These are phyloP conservation scores for Ganoderma sp. DNA, from an alignment of 1,284 basidiomycete species.

Conservation along the genomic window DNA sequence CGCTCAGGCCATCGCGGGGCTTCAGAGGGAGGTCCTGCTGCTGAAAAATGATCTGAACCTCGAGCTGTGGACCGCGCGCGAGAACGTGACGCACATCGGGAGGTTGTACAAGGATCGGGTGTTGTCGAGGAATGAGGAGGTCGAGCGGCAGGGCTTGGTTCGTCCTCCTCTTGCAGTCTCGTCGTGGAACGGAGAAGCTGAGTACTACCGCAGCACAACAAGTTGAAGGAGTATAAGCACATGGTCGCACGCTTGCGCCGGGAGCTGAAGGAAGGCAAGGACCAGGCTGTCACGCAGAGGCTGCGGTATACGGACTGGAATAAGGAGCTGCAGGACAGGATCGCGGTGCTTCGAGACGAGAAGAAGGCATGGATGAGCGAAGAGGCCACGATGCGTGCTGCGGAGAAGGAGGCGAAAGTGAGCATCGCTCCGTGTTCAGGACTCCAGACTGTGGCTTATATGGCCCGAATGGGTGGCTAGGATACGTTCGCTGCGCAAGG, in stretches of 20 bases:
- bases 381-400: slow-evolving; percentile 63
- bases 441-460: background rate
- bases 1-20: slow-evolving; percentile 63
- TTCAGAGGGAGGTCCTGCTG: slow-evolving; percentile 77
- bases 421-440: background rate
- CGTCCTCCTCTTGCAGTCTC: slow-evolving; percentile 34
- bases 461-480: slow-evolving; percentile 44
- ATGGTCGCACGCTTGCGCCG: slow-evolving; percentile 66
- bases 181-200: background rate
- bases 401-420: slow-evolving; percentile 69
- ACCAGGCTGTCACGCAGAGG: slow-evolving; percentile 66
- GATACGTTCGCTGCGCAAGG: slow-evolving; percentile 71
- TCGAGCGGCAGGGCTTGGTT: slow-evolving; percentile 81
- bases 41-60: slow-evolving; percentile 82
- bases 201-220: slow-evolving; percentile 63
- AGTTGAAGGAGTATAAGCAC: slow-evolving; percentile 71
- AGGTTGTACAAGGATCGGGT: slow-evolving; percentile 76
- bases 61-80: slow-evolving; percentile 78
- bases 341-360: slow-evolving; percentile 69
- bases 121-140: slow-evolving; percentile 72
- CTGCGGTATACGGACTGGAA: slow-evolving; percentile 78
- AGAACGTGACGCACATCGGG: slow-evolving; percentile 82
- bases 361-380: slow-evolving; percentile 71
- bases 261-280: slow-evolving; percentile 67
- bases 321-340: slow-evolving; percentile 67